Percentiles rank a stretch among this genome's conserved stretches.
Conservation (phyloP, 164 flowering plant species). For the Malania oleifera region DNA sequence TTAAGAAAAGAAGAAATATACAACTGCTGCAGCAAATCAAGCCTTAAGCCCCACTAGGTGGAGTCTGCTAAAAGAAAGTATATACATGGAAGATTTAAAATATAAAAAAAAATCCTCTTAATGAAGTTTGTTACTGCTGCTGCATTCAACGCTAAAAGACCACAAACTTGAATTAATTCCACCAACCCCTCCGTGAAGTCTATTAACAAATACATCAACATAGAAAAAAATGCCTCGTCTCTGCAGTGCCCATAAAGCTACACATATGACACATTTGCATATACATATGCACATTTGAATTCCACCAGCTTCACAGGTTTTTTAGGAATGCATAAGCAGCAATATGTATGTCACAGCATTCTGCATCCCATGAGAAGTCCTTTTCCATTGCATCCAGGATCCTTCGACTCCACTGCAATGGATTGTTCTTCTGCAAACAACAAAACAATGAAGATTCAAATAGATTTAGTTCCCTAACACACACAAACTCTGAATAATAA, state of each 20-base stretch:
- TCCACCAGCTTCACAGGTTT: slow-evolving; percentile 25
- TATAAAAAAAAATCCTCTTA: too few species aligned
- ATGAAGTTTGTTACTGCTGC: too few species aligned
- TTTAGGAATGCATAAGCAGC: slow-evolving; percentile 51
- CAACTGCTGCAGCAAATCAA: too few species aligned
- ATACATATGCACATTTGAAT: background rate
- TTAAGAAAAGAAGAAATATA: too few species aligned
- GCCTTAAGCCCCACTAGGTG: too few species aligned
- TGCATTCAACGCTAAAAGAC: too few species aligned
- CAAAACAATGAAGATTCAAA: background rate
- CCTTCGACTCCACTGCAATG: slow-evolving; percentile 46
- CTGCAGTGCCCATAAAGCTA: background rate
- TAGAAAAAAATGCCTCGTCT: background rate
- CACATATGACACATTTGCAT: background rate
- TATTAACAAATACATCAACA: too few species aligned
- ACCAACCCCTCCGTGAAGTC: too few species aligned
- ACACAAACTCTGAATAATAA: background rate
- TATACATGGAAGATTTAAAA: too few species aligned
- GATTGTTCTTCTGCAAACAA: slow-evolving; percentile 38
- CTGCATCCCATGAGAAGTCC: slow-evolving; percentile 80
- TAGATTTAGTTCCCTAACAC: too few species aligned
- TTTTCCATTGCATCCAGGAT: slow-evolving; percentile 55
- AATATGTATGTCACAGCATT: slow-evolving; percentile 58
- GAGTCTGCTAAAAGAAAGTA: too few species aligned
- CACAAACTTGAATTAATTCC: too few species aligned